Conservation (phyloP, 352 stramenopile genomes). For the Globisporangium solare region DNA sequence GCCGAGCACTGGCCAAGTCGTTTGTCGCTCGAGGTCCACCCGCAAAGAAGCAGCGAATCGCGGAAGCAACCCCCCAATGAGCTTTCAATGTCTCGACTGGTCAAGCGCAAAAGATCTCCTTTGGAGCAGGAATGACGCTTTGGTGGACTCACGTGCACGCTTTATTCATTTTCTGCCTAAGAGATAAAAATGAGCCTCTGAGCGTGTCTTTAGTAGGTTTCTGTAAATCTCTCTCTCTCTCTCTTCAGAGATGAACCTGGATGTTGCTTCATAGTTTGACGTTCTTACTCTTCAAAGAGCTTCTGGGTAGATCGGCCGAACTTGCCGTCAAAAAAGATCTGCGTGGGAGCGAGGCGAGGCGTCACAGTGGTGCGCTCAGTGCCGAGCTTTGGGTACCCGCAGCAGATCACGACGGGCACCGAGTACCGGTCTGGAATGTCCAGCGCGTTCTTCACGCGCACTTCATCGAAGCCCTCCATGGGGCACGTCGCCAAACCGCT, state of each 20-base stretch:
- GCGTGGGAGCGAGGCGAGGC: conserved; percentile 46
- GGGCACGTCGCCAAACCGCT: conserved; percentile 66
- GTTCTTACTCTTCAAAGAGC: conserved; percentile 29
- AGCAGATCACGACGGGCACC: conserved; percentile 67
- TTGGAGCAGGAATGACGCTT: too few relatives aligned
- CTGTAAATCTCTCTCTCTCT: too few relatives aligned
- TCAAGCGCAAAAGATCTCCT: too few relatives aligned
- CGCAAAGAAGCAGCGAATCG: background rate
- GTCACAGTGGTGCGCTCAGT: conserved; percentile 16
- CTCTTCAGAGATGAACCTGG: too few relatives aligned
- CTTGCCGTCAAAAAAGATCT: conserved; percentile 85
- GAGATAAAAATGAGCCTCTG: too few relatives aligned
- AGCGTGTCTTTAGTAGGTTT: too few relatives aligned
- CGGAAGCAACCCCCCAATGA: too few relatives aligned
- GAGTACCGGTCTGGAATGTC: conserved; percentile 79
- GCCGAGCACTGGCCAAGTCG: conserved; percentile 7
- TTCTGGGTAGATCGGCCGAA: conserved; percentile 66
- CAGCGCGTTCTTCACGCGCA: conserved; percentile 51
- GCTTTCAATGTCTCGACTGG: too few relatives aligned
- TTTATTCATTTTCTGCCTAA: too few relatives aligned
- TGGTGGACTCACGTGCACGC: too few relatives aligned
- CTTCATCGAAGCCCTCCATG: conserved; percentile 81
- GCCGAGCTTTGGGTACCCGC: conserved; percentile 44
- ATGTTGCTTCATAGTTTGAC: too few relatives aligned
- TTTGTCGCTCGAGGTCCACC: background rate